phyloP scores from a whole-genome alignment of 768 basidiomycete genomes.

The Sarcomyxa edulis region DNA sequence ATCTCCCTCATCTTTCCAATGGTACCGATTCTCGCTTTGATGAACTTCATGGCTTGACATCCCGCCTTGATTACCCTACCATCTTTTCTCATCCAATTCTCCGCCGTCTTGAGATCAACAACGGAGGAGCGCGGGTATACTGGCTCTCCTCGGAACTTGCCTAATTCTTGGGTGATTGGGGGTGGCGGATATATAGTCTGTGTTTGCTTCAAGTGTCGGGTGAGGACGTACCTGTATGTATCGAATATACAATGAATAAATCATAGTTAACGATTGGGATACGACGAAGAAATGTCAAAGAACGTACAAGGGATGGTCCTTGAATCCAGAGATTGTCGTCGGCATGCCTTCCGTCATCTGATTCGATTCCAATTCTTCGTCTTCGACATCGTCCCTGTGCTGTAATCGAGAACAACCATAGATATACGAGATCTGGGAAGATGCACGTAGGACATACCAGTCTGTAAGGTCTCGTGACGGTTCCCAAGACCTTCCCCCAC shows the following conservation, averaged over 20 bases:
- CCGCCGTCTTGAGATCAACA: constrained; percentile 81
- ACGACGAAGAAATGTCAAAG: neutral
- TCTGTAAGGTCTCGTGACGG: constrained; percentile 71
- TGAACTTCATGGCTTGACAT: constrained; percentile 84
- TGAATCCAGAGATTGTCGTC: constrained; percentile 84
- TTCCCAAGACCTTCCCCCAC: constrained; percentile 72
- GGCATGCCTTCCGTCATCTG: constrained; percentile 93
- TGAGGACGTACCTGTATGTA: constrained; percentile 82
- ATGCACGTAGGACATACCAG: constrained; percentile 49
- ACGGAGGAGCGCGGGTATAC: constrained; percentile 87
- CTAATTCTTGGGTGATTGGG: constrained; percentile 62
- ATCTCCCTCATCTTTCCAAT: constrained; percentile 69
- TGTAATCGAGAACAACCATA: constrained; percentile 26
- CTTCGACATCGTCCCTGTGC: constrained; percentile 92
- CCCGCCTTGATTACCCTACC: constrained; percentile 71
- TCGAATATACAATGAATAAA: constrained; percentile 26
- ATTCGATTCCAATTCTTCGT: constrained; percentile 75
- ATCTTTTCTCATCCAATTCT: constrained; percentile 87
- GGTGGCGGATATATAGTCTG: constrained; percentile 78
- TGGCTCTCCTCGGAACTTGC: constrained; percentile 88
- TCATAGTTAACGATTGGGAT: neutral
- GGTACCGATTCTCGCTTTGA: constrained; percentile 82
- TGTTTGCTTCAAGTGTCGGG: constrained; percentile 82
- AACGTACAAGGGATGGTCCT: constrained; percentile 86
- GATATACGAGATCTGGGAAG: constrained; percentile 6